Percentiles rank a stretch among this genome's conserved stretches.
phyloP scores from a whole-genome alignment of 441 rosid genomes.

The Geranium incanum region DNA sequence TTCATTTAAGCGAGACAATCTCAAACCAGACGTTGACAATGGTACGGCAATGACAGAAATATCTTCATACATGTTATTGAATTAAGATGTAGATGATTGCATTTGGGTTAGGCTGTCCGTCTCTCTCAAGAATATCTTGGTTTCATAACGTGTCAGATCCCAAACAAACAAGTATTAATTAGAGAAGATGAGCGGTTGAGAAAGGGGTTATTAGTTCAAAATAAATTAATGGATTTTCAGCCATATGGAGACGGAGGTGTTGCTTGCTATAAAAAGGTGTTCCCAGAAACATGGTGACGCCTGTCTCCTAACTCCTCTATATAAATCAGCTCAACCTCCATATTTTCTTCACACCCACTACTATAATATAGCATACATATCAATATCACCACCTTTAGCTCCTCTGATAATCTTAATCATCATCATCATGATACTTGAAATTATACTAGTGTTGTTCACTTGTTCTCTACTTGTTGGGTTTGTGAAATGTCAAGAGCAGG shows the following conservation, averaged over 20 bases:
- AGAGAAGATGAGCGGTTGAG: not conserved
- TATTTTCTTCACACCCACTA: conserved; percentile 5
- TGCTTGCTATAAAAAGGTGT: conserved; percentile 18
- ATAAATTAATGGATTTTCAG: not conserved
- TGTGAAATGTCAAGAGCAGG: conserved; percentile 31
- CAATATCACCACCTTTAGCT: too few species aligned
- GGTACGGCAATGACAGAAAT: too few species aligned
- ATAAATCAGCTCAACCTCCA: conserved; percentile 14
- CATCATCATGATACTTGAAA: conserved; percentile 10
- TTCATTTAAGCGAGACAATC: too few species aligned
- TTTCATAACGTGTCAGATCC: not conserved
- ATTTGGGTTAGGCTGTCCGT: not conserved
- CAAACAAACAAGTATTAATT: not conserved
- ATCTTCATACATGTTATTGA: too few species aligned
- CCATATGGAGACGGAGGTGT: not conserved
- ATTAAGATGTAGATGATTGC: not conserved
- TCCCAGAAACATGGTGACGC: conserved; percentile 30
- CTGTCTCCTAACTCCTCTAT: conserved; percentile 26
- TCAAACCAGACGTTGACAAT: too few species aligned
- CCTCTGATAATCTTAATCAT: too few species aligned
- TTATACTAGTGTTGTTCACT: conserved; percentile 12
- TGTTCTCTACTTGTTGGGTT: conserved; percentile 21
- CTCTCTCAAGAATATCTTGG: not conserved
- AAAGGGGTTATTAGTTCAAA: not conserved
- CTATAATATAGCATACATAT: too few species aligned